Evolutionary conservation across 2,329 filamentous ascomycete species (phyloP).

Genomic region (Epichloe gansuensis): DNA sequence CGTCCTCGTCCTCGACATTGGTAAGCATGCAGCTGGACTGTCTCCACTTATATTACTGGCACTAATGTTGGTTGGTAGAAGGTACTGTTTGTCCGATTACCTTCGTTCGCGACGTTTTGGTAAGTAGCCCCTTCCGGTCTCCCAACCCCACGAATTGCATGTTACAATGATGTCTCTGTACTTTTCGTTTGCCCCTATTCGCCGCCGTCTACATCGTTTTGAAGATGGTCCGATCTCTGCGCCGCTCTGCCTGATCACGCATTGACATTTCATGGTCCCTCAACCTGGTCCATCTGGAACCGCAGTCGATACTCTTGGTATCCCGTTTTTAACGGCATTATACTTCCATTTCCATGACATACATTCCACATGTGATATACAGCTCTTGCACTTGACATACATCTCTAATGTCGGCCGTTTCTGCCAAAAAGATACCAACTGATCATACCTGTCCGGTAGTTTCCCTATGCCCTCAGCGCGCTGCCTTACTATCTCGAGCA

Average conservation of each 20-base stretch:
- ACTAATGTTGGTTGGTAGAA: conserved; percentile 35
- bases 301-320: neutral
- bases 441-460: conserved; percentile 33
- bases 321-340: neutral
- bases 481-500: conserved; percentile 51
- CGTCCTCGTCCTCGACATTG: conserved; percentile 25
- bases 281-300: neutral
- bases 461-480: conserved; percentile 60
- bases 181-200: neutral
- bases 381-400: neutral
- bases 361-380: no score
- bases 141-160: neutral
- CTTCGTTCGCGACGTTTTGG: conserved; percentile 72
- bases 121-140: conserved; percentile 34
- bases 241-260: neutral
- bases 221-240: neutral
- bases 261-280: neutral
- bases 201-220: neutral
- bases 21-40: conserved; percentile 13
- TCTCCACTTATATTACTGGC: neutral
- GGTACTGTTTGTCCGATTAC: conserved; percentile 74
- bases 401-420: neutral
- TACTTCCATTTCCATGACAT: neutral
- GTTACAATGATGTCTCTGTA: neutral
- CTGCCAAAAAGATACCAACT: neutral